These are phyloP conservation scores for Rhinocladiella mackenziei DNA, from an alignment of 2,329 filamentous ascomycete genomes.

Conservation along the genomic window DNA sequence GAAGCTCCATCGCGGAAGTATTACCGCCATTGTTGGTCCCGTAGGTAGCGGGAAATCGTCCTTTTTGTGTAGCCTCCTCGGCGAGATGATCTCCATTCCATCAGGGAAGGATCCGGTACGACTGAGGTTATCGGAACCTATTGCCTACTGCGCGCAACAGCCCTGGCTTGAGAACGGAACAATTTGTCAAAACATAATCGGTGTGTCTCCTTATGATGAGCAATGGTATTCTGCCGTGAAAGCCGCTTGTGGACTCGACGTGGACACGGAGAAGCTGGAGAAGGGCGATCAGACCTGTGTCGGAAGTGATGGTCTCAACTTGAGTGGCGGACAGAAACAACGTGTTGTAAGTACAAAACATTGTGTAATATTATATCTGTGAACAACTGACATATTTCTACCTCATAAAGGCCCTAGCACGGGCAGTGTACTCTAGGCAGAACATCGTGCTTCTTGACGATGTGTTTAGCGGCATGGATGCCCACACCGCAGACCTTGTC, in stretches of 20 bases:
- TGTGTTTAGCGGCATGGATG: slow-evolving; percentile 50
- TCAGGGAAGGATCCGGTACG: slow-evolving; percentile 22
- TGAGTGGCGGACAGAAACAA: slow-evolving; percentile 34
- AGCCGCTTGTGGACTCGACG: slow-evolving; percentile 27
- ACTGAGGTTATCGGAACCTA: too few relatives aligned
- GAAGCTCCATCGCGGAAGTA: slow-evolving; percentile 11
- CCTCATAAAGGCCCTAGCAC: slow-evolving; percentile 47
- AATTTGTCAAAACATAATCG: slow-evolving; percentile 29
- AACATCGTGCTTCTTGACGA: slow-evolving; percentile 51
- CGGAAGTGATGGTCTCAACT: slow-evolving; percentile 28
- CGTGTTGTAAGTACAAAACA: slow-evolving; percentile 18
- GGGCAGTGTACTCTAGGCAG: slow-evolving; percentile 49
- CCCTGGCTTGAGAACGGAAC: slow-evolving; percentile 28
- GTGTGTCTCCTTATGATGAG: slow-evolving; percentile 20
- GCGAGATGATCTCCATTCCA: slow-evolving; percentile 24
- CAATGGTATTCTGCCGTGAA: slow-evolving; percentile 32
- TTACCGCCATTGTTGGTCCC: slow-evolving; percentile 32
- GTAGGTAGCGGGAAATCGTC: slow-evolving; percentile 31
- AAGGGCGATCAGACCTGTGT: slow-evolving; percentile 28
- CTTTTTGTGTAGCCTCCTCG: slow-evolving; percentile 25
- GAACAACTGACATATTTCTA: neutral
- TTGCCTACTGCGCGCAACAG: slow-evolving; percentile 13
- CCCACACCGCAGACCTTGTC: slow-evolving; percentile 47
- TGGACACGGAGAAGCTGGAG: slow-evolving; percentile 28
- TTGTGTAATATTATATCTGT: too few relatives aligned